phyloP scores from a whole-genome alignment of 192 early-diverging fungal species.

The Entrophospora sp. region DNA sequence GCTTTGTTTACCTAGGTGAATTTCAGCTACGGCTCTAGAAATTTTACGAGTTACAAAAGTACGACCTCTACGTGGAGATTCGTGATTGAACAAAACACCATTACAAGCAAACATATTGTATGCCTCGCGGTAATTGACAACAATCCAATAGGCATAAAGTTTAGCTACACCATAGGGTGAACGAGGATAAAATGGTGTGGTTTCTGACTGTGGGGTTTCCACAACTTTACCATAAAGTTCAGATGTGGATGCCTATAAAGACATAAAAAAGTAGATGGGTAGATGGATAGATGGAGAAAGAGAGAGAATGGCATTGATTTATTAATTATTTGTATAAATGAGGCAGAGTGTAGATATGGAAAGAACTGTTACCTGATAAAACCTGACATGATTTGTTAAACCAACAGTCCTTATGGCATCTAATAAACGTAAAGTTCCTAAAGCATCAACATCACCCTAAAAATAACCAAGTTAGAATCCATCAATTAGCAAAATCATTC shows the following conservation, averaged over 20 bases:
- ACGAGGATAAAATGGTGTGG: slow-evolving; percentile 75
- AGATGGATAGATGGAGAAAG: too few species aligned
- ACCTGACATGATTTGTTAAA: slow-evolving; percentile 48
- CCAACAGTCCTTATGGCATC: slow-evolving; percentile 74
- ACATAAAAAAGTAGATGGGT: too few species aligned
- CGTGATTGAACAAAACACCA: slow-evolving; percentile 72
- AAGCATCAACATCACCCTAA: slow-evolving; percentile 59
- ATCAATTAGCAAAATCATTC: background rate
- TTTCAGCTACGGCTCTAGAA: slow-evolving; percentile 65
- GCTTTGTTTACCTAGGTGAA: slow-evolving; percentile 55
- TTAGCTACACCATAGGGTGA: slow-evolving; percentile 78
- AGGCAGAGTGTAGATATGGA: too few species aligned
- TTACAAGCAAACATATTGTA: slow-evolving; percentile 75
- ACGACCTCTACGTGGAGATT: slow-evolving; percentile 63
- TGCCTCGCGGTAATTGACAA: slow-evolving; percentile 71
- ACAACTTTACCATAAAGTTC: slow-evolving; percentile 71
- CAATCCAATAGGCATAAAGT: slow-evolving; percentile 75
- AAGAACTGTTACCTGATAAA: slow-evolving; percentile 52
- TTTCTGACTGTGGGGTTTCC: slow-evolving; percentile 70
- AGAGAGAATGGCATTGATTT: too few species aligned
- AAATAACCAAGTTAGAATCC: too few species aligned
- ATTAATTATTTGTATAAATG: too few species aligned
- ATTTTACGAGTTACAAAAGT: slow-evolving; percentile 78
- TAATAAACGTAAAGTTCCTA: slow-evolving; percentile 68
- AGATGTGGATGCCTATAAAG: slow-evolving; percentile 59